Percentiles rank a stretch among this genome's conserved stretches.
Conservation (phyloP, 371 early-diverging fungal species). For the Saksenaea oblongispora region DNA sequence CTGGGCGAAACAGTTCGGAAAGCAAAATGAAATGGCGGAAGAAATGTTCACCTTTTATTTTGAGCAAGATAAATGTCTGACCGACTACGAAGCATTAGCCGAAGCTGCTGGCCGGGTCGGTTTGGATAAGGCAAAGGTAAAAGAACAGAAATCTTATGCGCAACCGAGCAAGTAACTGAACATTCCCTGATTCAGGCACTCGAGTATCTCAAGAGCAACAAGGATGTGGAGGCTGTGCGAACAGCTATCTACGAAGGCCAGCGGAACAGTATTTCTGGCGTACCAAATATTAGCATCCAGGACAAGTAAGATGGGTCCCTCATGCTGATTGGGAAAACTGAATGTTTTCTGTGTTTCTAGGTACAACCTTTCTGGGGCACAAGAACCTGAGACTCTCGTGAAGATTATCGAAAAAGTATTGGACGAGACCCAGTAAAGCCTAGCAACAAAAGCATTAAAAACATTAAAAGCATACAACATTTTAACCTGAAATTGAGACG, state of each 20-base stretch:
- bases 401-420: constrained; percentile 49
- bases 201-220: constrained; percentile 52
- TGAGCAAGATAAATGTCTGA: constrained; percentile 64
- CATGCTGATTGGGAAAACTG: not conserved
- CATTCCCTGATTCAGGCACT: constrained; percentile 12
- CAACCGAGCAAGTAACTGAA: not conserved
- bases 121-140: constrained; percentile 47
- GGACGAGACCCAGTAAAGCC: not conserved
- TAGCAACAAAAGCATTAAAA: too few species aligned
- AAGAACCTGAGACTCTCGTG: constrained; percentile 59
- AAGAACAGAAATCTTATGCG: too few species aligned
- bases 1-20: constrained; percentile 54
- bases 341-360: constrained; percentile 14
- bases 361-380: constrained; percentile 67
- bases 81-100: constrained; percentile 55
- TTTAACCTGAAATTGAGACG: too few species aligned
- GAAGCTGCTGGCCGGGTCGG: constrained; percentile 63
- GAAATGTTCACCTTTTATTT: constrained; percentile 67
- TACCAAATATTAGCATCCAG: constrained; percentile 68
- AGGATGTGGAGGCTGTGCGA: constrained; percentile 49
- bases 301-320: constrained; percentile 44
- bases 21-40: constrained; percentile 62
- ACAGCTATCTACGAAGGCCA: constrained; percentile 37
- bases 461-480: too few species aligned
- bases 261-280: constrained; percentile 57